These are phyloP conservation scores for Debaryomyces sp. DNA, from an alignment of 1,139 yeast genomes.

Conservation along the genomic window DNA sequence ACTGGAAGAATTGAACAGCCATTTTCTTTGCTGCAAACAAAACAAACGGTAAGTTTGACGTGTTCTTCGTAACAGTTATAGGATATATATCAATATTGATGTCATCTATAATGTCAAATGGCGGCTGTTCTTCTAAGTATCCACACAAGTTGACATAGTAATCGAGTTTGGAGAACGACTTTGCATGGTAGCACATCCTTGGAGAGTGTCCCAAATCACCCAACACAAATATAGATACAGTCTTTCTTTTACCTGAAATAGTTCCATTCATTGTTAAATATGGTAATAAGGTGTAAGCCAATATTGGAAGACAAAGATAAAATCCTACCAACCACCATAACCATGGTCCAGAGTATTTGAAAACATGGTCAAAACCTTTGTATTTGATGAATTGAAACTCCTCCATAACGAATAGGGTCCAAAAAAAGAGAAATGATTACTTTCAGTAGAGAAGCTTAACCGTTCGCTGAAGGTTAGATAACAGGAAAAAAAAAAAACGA, in stretches of 20 bases:
- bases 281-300: slow-evolving; percentile 42
- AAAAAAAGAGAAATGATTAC: neutral
- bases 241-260: slow-evolving; percentile 33
- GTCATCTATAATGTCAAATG: slow-evolving; percentile 52
- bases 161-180: slow-evolving; percentile 68
- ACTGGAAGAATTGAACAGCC: slow-evolving; percentile 49
- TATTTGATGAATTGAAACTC: slow-evolving; percentile 21
- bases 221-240: slow-evolving; percentile 76
- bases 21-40: slow-evolving; percentile 66
- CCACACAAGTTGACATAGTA: slow-evolving; percentile 86
- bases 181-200: slow-evolving; percentile 89
- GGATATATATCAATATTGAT: slow-evolving; percentile 54
- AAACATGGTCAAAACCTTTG: slow-evolving; percentile 31
- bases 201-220: slow-evolving; percentile 98
- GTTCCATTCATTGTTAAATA: slow-evolving; percentile 22
- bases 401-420: slow-evolving; percentile 13
- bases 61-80: slow-evolving; percentile 50
- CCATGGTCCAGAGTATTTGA: slow-evolving; percentile 39
- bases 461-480: neutral
- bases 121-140: slow-evolving; percentile 64
- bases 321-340: slow-evolving; percentile 38
- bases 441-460: neutral
- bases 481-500: slow-evolving; percentile 46
- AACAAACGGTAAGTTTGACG: slow-evolving; percentile 51
- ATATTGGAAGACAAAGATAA: slow-evolving; percentile 37